These are phyloP conservation scores for Vaccinium macrocarpon DNA, from an alignment of 148 eudicot genomes.

Conservation along the genomic window DNA sequence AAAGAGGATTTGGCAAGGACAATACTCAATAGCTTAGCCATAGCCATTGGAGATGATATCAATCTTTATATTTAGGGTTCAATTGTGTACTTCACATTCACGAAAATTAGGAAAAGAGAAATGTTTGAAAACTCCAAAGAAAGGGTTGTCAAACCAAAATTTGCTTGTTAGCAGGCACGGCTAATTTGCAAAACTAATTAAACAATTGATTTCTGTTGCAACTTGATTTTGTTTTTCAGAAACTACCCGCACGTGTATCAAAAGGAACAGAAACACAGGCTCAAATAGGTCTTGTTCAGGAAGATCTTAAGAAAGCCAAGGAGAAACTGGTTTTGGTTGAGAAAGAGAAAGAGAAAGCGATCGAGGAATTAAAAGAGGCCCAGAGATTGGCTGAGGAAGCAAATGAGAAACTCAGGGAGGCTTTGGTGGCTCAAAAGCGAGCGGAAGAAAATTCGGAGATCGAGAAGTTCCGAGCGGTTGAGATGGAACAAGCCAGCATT, in stretches of 20 bases:
- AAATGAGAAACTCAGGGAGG: slow-evolving; percentile 73
- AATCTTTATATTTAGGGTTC: not conserved
- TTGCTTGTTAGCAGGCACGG: not conserved
- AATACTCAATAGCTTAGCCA: not conserved
- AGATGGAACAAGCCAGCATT: slow-evolving; percentile 79
- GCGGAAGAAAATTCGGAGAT: slow-evolving; percentile 83
- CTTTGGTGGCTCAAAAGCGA: slow-evolving; percentile 76
- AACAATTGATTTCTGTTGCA: not conserved
- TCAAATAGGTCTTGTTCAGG: slow-evolving; percentile 59
- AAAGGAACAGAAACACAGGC: slow-evolving; percentile 83
- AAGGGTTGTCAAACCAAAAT: not conserved
- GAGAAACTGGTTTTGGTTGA: slow-evolving; percentile 60
- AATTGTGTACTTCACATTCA: not conserved
- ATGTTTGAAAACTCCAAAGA: not conserved
- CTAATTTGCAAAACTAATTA: not conserved
- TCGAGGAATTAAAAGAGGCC: slow-evolving; percentile 61
- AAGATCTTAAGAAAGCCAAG: slow-evolving; percentile 76
- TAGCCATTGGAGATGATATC: not conserved
- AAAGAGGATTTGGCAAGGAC: not conserved
- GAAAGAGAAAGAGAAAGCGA: slow-evolving; percentile 68
- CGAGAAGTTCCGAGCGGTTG: slow-evolving; percentile 83
- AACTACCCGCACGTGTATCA: slow-evolving; percentile 52
- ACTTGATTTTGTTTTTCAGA: slow-evolving; percentile 39
- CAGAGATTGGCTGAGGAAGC: slow-evolving; percentile 73
- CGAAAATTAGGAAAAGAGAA: no score